These are phyloP conservation scores for Corylus heterophylla DNA, from an alignment of 306 rosid genomes.

Conservation along the genomic window DNA sequence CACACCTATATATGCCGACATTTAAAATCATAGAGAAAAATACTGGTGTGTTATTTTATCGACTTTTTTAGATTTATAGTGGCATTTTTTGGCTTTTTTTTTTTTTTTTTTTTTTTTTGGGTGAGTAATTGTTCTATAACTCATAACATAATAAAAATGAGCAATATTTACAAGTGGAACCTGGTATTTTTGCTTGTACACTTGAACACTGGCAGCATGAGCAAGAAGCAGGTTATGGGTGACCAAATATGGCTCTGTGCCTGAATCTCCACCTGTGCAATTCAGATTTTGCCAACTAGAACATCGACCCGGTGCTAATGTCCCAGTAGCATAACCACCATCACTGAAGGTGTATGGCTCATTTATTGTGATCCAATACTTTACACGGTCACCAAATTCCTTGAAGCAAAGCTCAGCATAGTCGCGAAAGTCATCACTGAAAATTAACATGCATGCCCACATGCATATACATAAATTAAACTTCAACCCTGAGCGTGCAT, in stretches of 20 bases:
- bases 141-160: too few relatives aligned
- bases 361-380: slow-evolving; percentile 42
- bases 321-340: slow-evolving; percentile 33
- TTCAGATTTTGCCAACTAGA: slow-evolving; percentile 38
- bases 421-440: slow-evolving; percentile 33
- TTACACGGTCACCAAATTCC: slow-evolving; percentile 43
- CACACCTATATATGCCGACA: too few relatives aligned
- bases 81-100: too few relatives aligned
- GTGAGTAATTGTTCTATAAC: too few relatives aligned
- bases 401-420: slow-evolving; percentile 38
- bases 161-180: slow-evolving; percentile 8
- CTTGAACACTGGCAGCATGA: slow-evolving; percentile 47
- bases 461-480: too few relatives aligned
- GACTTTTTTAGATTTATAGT: too few relatives aligned
- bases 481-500: too few relatives aligned
- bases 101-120: too few relatives aligned
- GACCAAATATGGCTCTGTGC: slow-evolving; percentile 44
- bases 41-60: too few relatives aligned
- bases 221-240: slow-evolving; percentile 47
- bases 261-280: slow-evolving; percentile 47
- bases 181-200: slow-evolving; percentile 49
- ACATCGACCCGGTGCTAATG: slow-evolving; percentile 41
- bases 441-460: neutral
- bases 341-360: slow-evolving; percentile 39
- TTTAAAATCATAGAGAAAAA: too few relatives aligned